Conservation (phyloP, 345 rosid genomes). For the Laguncularia racemosa region DNA sequence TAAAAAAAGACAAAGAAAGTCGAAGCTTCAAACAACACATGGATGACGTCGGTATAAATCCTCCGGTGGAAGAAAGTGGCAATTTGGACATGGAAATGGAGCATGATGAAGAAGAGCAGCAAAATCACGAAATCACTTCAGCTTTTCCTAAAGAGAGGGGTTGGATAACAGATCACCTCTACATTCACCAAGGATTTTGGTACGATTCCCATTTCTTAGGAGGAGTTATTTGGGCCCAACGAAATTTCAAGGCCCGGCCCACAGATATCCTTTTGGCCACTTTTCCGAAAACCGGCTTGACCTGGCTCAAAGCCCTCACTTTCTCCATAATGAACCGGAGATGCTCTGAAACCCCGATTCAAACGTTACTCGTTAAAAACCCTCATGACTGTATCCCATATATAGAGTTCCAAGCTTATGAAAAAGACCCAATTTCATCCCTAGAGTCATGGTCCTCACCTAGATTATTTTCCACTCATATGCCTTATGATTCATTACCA, state of each 20-base stretch:
- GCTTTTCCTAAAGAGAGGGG: slow-evolving; percentile 8
- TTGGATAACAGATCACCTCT: slow-evolving; percentile 8
- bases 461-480: slow-evolving; percentile 18
- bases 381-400: slow-evolving; percentile 12
- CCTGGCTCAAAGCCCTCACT: slow-evolving; percentile 24
- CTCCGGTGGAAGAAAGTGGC: no score
- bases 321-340: slow-evolving; percentile 5
- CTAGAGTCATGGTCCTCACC: neutral
- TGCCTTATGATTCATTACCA: slow-evolving; percentile 14
- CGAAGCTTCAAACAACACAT: no score
- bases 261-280: slow-evolving; percentile 16
- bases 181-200: slow-evolving; percentile 18
- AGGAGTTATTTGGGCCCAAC: slow-evolving; percentile 12
- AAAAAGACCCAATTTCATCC: neutral
- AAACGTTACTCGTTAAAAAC: slow-evolving; percentile 1
- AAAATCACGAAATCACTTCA: neutral
- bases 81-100: no score
- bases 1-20: no score
- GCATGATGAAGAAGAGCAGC: no score
- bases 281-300: slow-evolving; percentile 19
- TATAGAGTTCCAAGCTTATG: slow-evolving; percentile 10
- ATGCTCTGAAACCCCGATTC: neutral
- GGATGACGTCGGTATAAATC: no score
- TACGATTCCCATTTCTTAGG: slow-evolving; percentile 1
- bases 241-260: slow-evolving; percentile 15